Evolutionary conservation across 2,329 filamentous ascomycete genomes (phyloP).

Genomic region (Penicillium palitans): DNA sequence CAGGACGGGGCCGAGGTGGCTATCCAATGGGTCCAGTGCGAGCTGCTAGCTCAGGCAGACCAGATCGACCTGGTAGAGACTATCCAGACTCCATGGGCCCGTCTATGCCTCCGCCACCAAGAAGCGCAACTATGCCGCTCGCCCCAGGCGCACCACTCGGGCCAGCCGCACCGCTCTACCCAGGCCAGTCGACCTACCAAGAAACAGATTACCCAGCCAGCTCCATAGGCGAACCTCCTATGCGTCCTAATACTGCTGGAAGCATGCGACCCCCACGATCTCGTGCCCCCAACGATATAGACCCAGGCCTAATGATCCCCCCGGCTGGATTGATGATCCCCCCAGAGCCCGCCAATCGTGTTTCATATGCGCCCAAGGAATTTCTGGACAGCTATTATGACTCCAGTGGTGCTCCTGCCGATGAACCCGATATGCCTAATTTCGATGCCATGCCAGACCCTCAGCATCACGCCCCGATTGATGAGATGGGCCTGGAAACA

Average conservation of each 20-base stretch:
- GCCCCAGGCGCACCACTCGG: conserved; percentile 18
- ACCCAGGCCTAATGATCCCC: conserved; percentile 18
- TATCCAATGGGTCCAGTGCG: conserved; percentile 28
- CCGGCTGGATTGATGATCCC: conserved; percentile 19
- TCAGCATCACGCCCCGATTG: conserved; percentile 27
- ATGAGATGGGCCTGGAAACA: conserved; percentile 40
- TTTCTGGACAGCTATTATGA: conserved; percentile 56
- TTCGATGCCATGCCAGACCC: conserved; percentile 57
- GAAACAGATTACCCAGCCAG: conserved; percentile 28
- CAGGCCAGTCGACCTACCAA: conserved; percentile 37
- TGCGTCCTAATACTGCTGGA: conserved; percentile 30
- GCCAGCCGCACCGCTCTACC: conserved; percentile 23
- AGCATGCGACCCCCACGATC: conserved; percentile 22
- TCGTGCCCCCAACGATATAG: conserved; percentile 31
- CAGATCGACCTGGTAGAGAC: conserved; percentile 24
- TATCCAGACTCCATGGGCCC: conserved; percentile 31
- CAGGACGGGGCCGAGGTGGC: conserved; percentile 26
- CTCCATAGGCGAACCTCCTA: conserved; percentile 21
- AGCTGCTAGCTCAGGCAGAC: conserved; percentile 30
- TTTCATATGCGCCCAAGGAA: conserved; percentile 37
- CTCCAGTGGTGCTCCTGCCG: conserved; percentile 39
- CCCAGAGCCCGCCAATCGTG: conserved; percentile 22
- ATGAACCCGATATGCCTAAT: conserved; percentile 62
- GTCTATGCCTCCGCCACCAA: conserved; percentile 32
- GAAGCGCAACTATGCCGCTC: conserved; percentile 43